These are phyloP conservation scores for Saccharomycopsis synnaedendra DNA, from an alignment of 805 yeast species.

Conservation along the genomic window DNA sequence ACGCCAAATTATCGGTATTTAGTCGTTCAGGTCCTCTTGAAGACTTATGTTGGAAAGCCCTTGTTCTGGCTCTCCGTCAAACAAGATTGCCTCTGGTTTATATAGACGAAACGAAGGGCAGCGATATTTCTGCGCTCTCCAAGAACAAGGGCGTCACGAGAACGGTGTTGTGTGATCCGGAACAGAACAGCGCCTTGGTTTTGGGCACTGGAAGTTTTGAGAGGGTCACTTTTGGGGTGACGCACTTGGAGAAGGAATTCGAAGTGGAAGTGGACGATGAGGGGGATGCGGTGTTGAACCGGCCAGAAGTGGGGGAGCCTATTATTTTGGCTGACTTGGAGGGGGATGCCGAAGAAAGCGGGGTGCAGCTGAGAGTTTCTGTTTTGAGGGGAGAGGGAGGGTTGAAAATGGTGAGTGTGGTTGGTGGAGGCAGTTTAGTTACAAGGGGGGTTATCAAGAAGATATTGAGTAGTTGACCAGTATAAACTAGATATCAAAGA, in stretches of 20 bases:
- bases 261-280: conserved; percentile 21
- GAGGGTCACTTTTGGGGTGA: conserved; percentile 48
- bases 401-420: conserved; percentile 33
- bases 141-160: conserved; percentile 33
- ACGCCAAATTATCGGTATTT: conserved; percentile 66
- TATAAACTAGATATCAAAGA: too few species aligned
- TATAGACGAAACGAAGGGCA: conserved; percentile 50
- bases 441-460: conserved; percentile 34
- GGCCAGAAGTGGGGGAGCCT: conserved; percentile 17
- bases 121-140: conserved; percentile 39
- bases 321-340: conserved; percentile 63
- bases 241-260: conserved; percentile 30
- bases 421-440: conserved; percentile 38
- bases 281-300: conserved; percentile 21
- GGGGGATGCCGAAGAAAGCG: conserved; percentile 72
- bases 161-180: conserved; percentile 46
- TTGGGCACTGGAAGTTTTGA: conserved; percentile 30
- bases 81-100: conserved; percentile 58
- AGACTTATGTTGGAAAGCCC: conserved; percentile 64
- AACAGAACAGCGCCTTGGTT: conserved; percentile 26
- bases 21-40: conserved; percentile 75
- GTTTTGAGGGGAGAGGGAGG: conserved; percentile 27
- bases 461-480: background rate
- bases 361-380: conserved; percentile 41
- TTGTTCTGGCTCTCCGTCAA: conserved; percentile 48